A percentile compares a stretch with the other conserved stretches of the same genome.
phyloP scores from a whole-genome alignment of 108 stramenopile species.

The Stephanodiscus triporus region DNA sequence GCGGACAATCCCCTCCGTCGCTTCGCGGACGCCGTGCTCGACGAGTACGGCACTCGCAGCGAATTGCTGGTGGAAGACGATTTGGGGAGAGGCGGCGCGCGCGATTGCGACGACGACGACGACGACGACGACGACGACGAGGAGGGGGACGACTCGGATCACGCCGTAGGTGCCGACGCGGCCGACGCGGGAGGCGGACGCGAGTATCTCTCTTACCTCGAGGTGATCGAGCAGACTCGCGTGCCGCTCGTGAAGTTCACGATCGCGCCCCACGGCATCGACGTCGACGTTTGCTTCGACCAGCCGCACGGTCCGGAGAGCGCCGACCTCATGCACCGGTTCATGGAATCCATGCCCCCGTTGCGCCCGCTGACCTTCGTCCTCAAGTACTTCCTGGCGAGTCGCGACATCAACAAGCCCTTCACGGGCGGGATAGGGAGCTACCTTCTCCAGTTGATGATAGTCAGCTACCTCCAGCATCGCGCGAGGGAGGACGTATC shows the following conservation, averaged over 20 bases:
- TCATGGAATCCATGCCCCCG: constrained; percentile 83
- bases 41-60: constrained; percentile 50
- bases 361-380: constrained; percentile 92
- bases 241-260: constrained; percentile 97
- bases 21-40: constrained; percentile 62
- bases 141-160: constrained; percentile 2
- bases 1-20: constrained; percentile 49
- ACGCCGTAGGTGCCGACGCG: not conserved
- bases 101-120: not conserved
- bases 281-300: constrained; percentile 90
- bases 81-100: constrained; percentile 7
- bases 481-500: constrained; percentile 56
- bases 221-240: constrained; percentile 85
- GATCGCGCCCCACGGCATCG: constrained; percentile 72
- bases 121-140: not conserved
- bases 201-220: constrained; percentile 79
- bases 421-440: constrained; percentile 95
- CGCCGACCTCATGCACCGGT: constrained; percentile 77
- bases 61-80: constrained; percentile 23
- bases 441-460: constrained; percentile 91
- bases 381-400: constrained; percentile 91
- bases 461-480: constrained; percentile 88
- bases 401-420: constrained; percentile 91
- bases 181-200: constrained; percentile 18
- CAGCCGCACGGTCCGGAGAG: constrained; percentile 73